Evolutionary conservation across 371 early-diverging fungal genomes (phyloP), one percentile per base, ranked within the genome.

Genomic region (Sporodiniella umbellata): DNA sequence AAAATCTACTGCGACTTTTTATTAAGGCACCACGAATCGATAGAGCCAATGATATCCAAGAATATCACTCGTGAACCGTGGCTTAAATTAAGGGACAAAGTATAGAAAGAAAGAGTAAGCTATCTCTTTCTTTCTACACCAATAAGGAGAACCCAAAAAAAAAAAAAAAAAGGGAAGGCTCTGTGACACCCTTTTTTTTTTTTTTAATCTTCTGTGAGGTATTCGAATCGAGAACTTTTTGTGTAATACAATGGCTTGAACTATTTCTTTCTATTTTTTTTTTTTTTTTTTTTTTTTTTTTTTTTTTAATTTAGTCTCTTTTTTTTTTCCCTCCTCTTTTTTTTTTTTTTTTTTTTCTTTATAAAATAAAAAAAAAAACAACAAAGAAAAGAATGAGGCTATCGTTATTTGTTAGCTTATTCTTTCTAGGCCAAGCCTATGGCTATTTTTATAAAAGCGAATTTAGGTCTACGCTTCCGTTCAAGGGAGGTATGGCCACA

Each of bases 381-480:
- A n/a, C n/a, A n/a, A n/a, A 11, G 8, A 1, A 37, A 15, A 37
- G 15, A 21, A 40, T 40, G 40, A 40, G 21, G 40, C 21, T 19
- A 19, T 4, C 7, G 10, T 8, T 40, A 40, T 21, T 40, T 21
- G n/a, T 40, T 18, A 40, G 4, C 21, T 21, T 12, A 21, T 22
- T 40, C 21, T 19, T 40, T 21, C 18, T 40, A 10, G 21, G 21
- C 8, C 40, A 40, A 8, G 21, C 40, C 1, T 40, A 40, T 40
- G 64, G 56, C 4, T 68, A 60, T 49, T 60, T 68, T 42, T 53
- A 64, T 55, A 60, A 54, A 8, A 51, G 58, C 30, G 40, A 22
- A 6, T 53, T 57, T 24, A 55, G 54, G 53, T 52, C 54, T 28
- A 21, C 31, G 2, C 54, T 63, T 26, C 66, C 66, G 3, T 66